phyloP scores from a whole-genome alignment of 2,329 filamentous ascomycete species.

The Amesomyces nigricolor region DNA sequence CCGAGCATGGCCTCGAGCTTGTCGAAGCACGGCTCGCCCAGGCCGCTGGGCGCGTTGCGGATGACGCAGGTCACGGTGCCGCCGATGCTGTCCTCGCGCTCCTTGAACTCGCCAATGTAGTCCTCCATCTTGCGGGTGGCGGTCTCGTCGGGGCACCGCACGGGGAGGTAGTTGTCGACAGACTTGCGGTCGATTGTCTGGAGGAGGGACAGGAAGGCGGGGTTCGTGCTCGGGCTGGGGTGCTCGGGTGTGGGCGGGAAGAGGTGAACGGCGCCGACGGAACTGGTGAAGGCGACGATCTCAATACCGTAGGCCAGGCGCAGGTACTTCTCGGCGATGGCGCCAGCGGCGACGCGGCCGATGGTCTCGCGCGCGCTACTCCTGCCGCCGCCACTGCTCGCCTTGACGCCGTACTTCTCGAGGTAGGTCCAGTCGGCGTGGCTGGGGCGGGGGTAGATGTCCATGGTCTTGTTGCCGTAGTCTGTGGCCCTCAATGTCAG shows the following conservation, averaged over 20 bases:
- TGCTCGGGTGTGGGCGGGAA: conserved; percentile 65
- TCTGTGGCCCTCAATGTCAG: conserved; percentile 41
- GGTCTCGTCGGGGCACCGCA: conserved; percentile 72
- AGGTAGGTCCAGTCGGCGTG: conserved; percentile 97
- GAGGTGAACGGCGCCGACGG: conserved; percentile 73
- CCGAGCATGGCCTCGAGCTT: conserved; percentile 89
- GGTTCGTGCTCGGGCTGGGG: conserved; percentile 66
- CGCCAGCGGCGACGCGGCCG: conserved; percentile 82
- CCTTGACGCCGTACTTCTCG: conserved; percentile 94
- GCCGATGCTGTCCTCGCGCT: conserved; percentile 81
- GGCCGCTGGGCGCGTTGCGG: conserved; percentile 72
- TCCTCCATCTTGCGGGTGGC: conserved; percentile 68
- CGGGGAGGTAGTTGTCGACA: conserved; percentile 80
- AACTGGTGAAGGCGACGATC: conserved; percentile 85
- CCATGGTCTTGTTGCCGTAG: conserved; percentile 85
- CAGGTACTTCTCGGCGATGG: conserved; percentile 91
- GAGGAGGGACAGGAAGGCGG: conserved; percentile 69
- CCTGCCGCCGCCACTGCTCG: conserved; percentile 81
- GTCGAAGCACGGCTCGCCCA: conserved; percentile 92
- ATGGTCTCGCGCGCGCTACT: conserved; percentile 95
- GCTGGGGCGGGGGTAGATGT: conserved; percentile 81
- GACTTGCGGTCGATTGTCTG: conserved; percentile 65
- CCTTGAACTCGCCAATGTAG: conserved; percentile 69
- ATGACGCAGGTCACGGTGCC: conserved; percentile 94
- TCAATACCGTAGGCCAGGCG: conserved; percentile 74